Evolutionary conservation across 768 basidiomycete genomes (phyloP).

Genomic region (Suillus occidentalis): DNA sequence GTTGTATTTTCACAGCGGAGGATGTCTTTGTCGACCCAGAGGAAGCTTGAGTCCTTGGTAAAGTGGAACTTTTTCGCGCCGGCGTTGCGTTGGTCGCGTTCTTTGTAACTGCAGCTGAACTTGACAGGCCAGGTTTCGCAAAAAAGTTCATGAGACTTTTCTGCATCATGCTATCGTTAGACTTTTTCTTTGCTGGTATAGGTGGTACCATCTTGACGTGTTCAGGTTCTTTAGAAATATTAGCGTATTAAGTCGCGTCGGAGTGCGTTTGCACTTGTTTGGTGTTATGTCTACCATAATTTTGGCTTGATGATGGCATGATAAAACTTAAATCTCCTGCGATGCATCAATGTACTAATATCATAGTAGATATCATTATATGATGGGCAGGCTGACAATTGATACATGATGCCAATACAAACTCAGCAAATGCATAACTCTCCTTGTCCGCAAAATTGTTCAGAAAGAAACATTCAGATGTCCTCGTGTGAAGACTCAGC

Average conservation of each 20-base stretch:
- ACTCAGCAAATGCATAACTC: too few relatives aligned
- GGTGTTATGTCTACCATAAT: background rate
- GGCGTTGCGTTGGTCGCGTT: background rate
- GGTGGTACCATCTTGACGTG: conserved; percentile 5
- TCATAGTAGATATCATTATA: too few relatives aligned
- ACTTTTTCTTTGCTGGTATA: conserved; percentile 36
- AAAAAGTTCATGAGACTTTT: conserved; percentile 77
- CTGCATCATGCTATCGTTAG: conserved; percentile 56
- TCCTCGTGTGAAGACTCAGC: background rate
- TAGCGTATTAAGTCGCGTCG: conserved; percentile 14
- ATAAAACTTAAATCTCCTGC: too few relatives aligned
- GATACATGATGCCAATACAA: too few relatives aligned
- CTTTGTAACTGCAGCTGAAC: conserved; percentile 11
- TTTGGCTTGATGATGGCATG: too few relatives aligned
- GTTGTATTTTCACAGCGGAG: conserved; percentile 30
- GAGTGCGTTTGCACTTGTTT: conserved; percentile 19
- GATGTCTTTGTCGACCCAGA: conserved; percentile 13
- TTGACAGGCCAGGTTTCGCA: conserved; percentile 31
- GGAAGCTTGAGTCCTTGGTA: background rate
- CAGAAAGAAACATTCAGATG: too few relatives aligned
- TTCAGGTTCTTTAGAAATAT: background rate
- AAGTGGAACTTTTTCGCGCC: background rate
- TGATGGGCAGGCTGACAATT: too few relatives aligned
- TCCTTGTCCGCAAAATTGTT: too few relatives aligned
- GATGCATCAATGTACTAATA: too few relatives aligned